Evolutionary conservation across 129 eudicot genomes (phyloP), one percentile per base, ranked within the genome.

Genomic region (Tanacetum coccineum): DNA sequence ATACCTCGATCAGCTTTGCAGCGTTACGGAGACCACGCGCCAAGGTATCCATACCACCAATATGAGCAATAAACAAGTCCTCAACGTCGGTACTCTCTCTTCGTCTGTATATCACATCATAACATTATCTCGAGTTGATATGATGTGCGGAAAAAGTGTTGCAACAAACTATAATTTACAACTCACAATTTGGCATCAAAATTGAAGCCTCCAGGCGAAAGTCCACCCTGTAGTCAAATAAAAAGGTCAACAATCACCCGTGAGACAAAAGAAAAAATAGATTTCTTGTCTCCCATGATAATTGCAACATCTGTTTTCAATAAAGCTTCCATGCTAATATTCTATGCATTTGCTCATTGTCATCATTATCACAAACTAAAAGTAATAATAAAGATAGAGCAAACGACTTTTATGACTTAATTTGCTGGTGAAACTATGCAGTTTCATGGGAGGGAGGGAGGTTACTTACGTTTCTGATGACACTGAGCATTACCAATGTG

Each of bases 41-140:
- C 48, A 93, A 66, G 13, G 98, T 88, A 79, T 92, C 98, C 98
- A 92, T 92, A 19, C 98, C 98, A 57, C 80, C 93, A 51, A 93
- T 82, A 70, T 93, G 99, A 53, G 99, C 99, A 40, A 93, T 86
- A 67, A 93, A 93, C 25, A 93, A 49, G 80, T 93, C 99, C 72
- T 93, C 96, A 63, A 93, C 99, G 70, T 93, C 99, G 45, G 99
- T 93, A 79, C 98, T 93, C 76, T 93, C 99, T 71, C 99, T 82
- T 72, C 98, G 95, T 71, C 98, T 93, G 67, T 58, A 72, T 65
- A 73, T 48, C 59, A 25, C 56, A 32, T 32, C 59, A 76, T 22
- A n/a, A 60, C 18, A 21, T 52, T 54, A 49, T 68, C n/a, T n/a
- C 13, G 26, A 61, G 52, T 36, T 54, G 9, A 39, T 53, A 32